Base-by-base conservation (phyloP, 495 filamentous ascomycete genomes). In the Aspergillus affinis region DNA sequence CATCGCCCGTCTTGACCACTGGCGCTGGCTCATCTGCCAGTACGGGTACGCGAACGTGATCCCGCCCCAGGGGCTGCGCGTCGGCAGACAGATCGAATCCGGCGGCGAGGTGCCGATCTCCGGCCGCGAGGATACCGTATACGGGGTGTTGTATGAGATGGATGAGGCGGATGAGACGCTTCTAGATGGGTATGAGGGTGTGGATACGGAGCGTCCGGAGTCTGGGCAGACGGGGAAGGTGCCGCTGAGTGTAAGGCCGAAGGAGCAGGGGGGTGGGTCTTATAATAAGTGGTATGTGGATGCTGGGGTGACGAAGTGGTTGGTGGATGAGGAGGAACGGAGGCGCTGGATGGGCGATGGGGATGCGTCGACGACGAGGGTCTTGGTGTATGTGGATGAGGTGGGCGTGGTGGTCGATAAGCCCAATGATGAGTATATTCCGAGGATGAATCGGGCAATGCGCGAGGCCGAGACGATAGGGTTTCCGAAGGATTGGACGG, bases 31-130 rank as follows among this genome's bases (percentile, higher is more conserved):
- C 13, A 90, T 90, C 73, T 87, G 86, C 60, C 66, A 77, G 45
- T 67, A 82, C 7, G 88, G 88, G 6, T 91, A 90, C 65, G 89
- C 89, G 8, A 91, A 91, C 54, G 79, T 91, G 12, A 70, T 89
- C 10, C 73, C 75, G 9, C 73, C 72, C 1, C 6, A 32, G 0
- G 69, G 67, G 0, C 51, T 74, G 20, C 70, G 75, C 9, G 60
- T 73, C 2, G 65, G 65, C 0, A 7, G 49, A 6, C 72, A 80
- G 26, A 30, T 60, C 5, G 54, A 51, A 19, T 50, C 64, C 0
- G 64, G 58, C 12, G 46, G 56, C 8, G 36, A 65, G n/a, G 60
- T 73, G 27, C 63, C 69, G 8, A 18, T 66, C 7, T 69, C 68
- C 0, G 65, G 65, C 2, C 52, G 56, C 0, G 65, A 68, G 6